These are phyloP conservation scores for Lactarius akahatsu DNA, from an alignment of 768 basidiomycete species.

Conservation along the genomic window DNA sequence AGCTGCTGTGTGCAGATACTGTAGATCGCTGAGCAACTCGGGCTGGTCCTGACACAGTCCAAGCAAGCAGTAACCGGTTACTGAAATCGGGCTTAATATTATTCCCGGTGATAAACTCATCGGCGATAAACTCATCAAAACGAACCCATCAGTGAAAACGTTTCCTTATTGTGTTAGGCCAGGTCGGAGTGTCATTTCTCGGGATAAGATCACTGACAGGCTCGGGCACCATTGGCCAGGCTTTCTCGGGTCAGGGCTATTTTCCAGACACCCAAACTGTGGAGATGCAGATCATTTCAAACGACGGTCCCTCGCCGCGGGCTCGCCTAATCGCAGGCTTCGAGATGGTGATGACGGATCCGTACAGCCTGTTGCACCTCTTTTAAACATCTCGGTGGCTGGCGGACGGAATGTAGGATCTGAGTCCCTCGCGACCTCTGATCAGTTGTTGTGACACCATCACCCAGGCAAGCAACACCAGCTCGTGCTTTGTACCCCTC, in stretches of 20 bases:
- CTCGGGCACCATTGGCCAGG: slow-evolving; percentile 21
- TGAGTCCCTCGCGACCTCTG: slow-evolving; percentile 38
- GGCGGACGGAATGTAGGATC: slow-evolving; percentile 30
- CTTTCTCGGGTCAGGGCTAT: slow-evolving; percentile 20
- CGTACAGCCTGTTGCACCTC: slow-evolving; percentile 33
- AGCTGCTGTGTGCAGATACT: background rate
- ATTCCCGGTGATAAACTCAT: slow-evolving; percentile 19
- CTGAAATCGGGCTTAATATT: slow-evolving; percentile 3
- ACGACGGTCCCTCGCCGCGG: slow-evolving; percentile 24
- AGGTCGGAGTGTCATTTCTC: slow-evolving; percentile 26
- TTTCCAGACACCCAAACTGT: slow-evolving; percentile 22
- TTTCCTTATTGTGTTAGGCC: slow-evolving; percentile 28
- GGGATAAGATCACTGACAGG: slow-evolving; percentile 9
- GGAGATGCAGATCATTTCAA: slow-evolving; percentile 28
- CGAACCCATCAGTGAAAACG: slow-evolving; percentile 15
- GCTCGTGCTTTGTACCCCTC: slow-evolving; percentile 23
- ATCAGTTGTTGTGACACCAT: slow-evolving; percentile 35
- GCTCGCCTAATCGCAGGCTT: slow-evolving; percentile 30
- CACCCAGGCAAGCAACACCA: slow-evolving; percentile 33
- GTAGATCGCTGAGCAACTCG: background rate
- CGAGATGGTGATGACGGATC: slow-evolving; percentile 29
- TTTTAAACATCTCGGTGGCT: slow-evolving; percentile 30
- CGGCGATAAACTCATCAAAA: slow-evolving; percentile 21
- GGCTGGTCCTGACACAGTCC: slow-evolving; percentile 7
- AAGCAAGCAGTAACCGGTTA: background rate